Conservation (phyloP, 2,329 filamentous ascomycete species). For the Dothideomycetes sp. region DNA sequence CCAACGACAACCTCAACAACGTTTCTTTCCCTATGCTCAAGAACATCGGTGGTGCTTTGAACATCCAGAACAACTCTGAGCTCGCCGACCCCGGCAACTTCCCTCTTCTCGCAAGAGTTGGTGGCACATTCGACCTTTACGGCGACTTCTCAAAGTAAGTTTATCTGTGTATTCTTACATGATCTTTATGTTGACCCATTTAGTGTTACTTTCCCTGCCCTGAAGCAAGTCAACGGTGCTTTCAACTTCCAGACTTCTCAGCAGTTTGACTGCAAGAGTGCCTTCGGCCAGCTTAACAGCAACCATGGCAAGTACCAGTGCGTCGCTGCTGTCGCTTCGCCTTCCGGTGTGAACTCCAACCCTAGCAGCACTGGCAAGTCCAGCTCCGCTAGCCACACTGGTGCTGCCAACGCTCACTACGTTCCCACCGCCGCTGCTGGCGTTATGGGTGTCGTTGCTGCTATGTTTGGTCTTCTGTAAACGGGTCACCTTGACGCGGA, state of each 20-base stretch:
- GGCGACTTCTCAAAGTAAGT: slow-evolving; percentile 78
- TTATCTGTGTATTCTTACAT: neutral
- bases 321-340: slow-evolving; percentile 29
- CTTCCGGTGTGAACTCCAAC: slow-evolving; percentile 28
- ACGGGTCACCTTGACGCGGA: slow-evolving; percentile 17
- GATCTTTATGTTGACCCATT: slow-evolving; percentile 4
- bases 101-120: slow-evolving; percentile 56
- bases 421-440: slow-evolving; percentile 33
- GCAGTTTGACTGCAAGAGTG: slow-evolving; percentile 33
- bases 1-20: slow-evolving; percentile 55
- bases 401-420: slow-evolving; percentile 32
- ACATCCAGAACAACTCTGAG: slow-evolving; percentile 82
- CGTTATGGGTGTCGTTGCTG: slow-evolving; percentile 38
- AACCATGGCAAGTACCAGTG: slow-evolving; percentile 36
- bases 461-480: slow-evolving; percentile 40
- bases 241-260: slow-evolving; percentile 42
- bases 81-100: slow-evolving; percentile 59
- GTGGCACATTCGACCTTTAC: slow-evolving; percentile 73
- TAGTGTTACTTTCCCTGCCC: slow-evolving; percentile 61
- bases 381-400: slow-evolving; percentile 20
- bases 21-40: slow-evolving; percentile 63
- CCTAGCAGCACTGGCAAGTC: slow-evolving; percentile 25
- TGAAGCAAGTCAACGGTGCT: slow-evolving; percentile 38
- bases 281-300: slow-evolving; percentile 33
- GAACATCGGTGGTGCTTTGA: slow-evolving; percentile 66